phyloP scores from a whole-genome alignment of 2,329 filamentous ascomycete genomes.

The Aspergillus caelatus region DNA sequence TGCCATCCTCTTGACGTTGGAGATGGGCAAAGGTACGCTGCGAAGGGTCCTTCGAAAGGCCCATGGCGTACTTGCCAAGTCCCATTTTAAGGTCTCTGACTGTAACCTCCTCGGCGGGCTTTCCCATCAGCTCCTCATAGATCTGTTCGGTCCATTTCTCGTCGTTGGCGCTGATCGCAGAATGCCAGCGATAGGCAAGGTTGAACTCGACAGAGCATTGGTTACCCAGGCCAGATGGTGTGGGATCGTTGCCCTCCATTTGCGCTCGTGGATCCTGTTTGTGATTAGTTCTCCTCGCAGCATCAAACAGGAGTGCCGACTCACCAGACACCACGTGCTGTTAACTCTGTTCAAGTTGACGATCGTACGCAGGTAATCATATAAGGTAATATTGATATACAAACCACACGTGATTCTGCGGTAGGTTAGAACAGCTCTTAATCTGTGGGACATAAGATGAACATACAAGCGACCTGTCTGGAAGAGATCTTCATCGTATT shows the following conservation, averaged over 20 bases:
- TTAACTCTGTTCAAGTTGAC: conserved; percentile 72
- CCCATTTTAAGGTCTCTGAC: conserved; percentile 64
- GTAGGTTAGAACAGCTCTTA: conserved; percentile 16
- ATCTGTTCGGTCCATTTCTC: conserved; percentile 78
- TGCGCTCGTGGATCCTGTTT: conserved; percentile 68
- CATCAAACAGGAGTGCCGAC: not conserved
- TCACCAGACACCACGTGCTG: conserved; percentile 72
- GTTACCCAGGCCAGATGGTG: conserved; percentile 75
- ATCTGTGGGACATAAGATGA: not conserved
- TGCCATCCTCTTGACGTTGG: conserved; percentile 66
- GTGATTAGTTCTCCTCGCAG: conserved; percentile 7
- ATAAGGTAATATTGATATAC: conserved; percentile 76
- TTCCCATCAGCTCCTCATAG: conserved; percentile 65
- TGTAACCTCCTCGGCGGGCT: conserved; percentile 59
- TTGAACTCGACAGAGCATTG: conserved; percentile 89
- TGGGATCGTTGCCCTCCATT: conserved; percentile 62
- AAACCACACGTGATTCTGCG: conserved; percentile 67
- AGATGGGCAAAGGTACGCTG: conserved; percentile 70
- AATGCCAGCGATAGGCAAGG: conserved; percentile 85
- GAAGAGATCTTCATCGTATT: conserved; percentile 77
- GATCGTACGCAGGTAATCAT: conserved; percentile 79
- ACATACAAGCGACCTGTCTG: conserved; percentile 69
- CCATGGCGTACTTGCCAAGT: conserved; percentile 64
- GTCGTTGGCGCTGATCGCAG: conserved; percentile 73
- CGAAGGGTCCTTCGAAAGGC: conserved; percentile 66